Evolutionary conservation across 805 yeast genomes (phyloP), one percentile per base, ranked within the genome.

Genomic region (Saccharomycopsis fermentans): DNA sequence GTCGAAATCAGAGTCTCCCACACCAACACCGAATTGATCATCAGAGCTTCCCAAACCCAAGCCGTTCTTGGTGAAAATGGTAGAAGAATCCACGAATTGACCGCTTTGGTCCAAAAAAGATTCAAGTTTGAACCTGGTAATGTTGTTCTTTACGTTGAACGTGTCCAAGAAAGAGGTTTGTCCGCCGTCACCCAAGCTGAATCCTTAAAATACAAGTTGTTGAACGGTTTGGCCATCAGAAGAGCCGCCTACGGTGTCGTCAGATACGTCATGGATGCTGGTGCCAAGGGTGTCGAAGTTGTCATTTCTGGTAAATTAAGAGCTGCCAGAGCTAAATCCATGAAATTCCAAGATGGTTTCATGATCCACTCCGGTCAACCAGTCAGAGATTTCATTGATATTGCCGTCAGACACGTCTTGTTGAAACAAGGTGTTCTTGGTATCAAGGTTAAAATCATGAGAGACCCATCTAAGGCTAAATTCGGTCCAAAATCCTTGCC

Each of bases 281-380:
- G 99, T 81, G 99, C 99, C 76, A 94, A 94, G 89, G 99, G 99
- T 91, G 97, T 95, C 75, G 99, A 94, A 84, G 99, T 94, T 78
- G 98, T 94, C 72, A 88, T 94, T 75, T 90, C 97, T 70, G 99
- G 99, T 86, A 94, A 94, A 83, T 87, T 95, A 78, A 90, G 97
- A 83, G 99, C 97, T 80, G 99, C 98, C 73, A 90, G 99, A 85
- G 99, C 99, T 73, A 94, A 94, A 88, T 86, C 97, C 74, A 96
- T 94, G 96, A 94, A 94, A 82, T 94, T 92, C 86, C 87, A 94
- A 76, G 98, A 92, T 77, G 99, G 99, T 84, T 94, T 94, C 96
- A 89, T 94, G 94, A 94, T 94, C 85, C 99, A 94, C 94, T 90
- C 97, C 74, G 99, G 99, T 89, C 99, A 94, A 84, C 99, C 99